These are phyloP conservation scores for Phyllosticta paracitricarpa DNA, from an alignment of 2,329 filamentous ascomycete species.

Conservation along the genomic window DNA sequence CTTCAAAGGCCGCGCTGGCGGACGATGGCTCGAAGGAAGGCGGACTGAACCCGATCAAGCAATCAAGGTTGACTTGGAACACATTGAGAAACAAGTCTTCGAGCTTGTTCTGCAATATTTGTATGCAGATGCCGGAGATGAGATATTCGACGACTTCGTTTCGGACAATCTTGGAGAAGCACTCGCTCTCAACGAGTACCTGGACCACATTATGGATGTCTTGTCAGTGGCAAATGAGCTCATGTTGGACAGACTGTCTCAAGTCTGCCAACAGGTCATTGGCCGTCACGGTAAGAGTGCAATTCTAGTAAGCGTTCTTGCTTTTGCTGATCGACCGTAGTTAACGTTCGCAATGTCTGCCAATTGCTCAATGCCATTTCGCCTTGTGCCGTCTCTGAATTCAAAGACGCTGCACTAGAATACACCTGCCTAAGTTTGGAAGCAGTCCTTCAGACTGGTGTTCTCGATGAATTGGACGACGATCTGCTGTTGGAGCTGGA, in stretches of 20 bases:
- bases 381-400: slow-evolving; percentile 70
- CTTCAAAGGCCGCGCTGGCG: slow-evolving; percentile 78
- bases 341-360: slow-evolving; percentile 78
- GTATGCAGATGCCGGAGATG: slow-evolving; percentile 71
- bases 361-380: slow-evolving; percentile 77
- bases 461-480: slow-evolving; percentile 76
- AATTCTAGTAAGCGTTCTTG: slow-evolving; percentile 15
- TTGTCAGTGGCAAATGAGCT: slow-evolving; percentile 85
- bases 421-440: slow-evolving; percentile 91
- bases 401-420: slow-evolving; percentile 80
- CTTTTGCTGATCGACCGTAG: slow-evolving; percentile 30
- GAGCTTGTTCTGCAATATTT: slow-evolving; percentile 68
- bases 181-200: slow-evolving; percentile 61
- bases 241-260: slow-evolving; percentile 84
- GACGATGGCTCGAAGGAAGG: slow-evolving; percentile 70
- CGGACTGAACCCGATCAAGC: slow-evolving; percentile 41
- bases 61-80: slow-evolving; percentile 69
- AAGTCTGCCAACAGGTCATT: slow-evolving; percentile 78
- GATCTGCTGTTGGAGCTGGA: slow-evolving; percentile 77
- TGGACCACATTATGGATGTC: slow-evolving; percentile 83
- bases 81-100: slow-evolving; percentile 66
- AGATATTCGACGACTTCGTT: slow-evolving; percentile 71
- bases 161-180: slow-evolving; percentile 43
- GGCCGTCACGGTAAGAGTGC: slow-evolving; percentile 57
- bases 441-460: slow-evolving; percentile 80